Conservation (phyloP, 1,284 basidiomycete species). For the Volvariella volvacea region DNA sequence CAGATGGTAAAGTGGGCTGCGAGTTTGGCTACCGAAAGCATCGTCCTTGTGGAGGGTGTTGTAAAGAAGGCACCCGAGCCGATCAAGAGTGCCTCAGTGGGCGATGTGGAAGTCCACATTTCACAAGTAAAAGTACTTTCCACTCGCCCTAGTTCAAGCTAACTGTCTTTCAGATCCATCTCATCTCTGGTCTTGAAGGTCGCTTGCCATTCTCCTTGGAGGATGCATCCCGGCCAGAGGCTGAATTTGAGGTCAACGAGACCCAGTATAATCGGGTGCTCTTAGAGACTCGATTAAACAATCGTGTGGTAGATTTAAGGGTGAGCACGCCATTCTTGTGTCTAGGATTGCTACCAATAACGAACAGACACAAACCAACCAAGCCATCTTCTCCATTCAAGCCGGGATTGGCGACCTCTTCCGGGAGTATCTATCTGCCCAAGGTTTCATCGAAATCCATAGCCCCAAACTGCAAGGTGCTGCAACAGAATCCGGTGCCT, state of each 20-base stretch:
- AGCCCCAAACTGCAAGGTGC: constrained; percentile 97
- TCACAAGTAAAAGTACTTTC: constrained; percentile 49
- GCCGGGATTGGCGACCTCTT: constrained; percentile 86
- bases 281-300: constrained; percentile 92
- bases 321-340: constrained; percentile 35
- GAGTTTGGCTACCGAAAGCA: constrained; percentile 78
- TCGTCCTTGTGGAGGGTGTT: constrained; percentile 83
- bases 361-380: constrained; percentile 84
- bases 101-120: constrained; percentile 87
- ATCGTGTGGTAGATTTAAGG: constrained; percentile 91
- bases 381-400: constrained; percentile 93
- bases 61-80: constrained; percentile 82
- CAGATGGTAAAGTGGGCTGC: constrained; percentile 97
- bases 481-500: constrained; percentile 94
- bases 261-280: constrained; percentile 70
- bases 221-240: constrained; percentile 85
- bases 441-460: constrained; percentile 92
- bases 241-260: constrained; percentile 64
- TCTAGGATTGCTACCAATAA: constrained; percentile 4
- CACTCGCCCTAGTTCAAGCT: not conserved
- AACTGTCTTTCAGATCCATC: constrained; percentile 55
- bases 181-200: constrained; percentile 72
- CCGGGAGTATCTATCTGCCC: constrained; percentile 73
- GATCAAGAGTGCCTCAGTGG: constrained; percentile 87
- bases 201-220: constrained; percentile 89